Conservation (phyloP, 129 eudicot genomes). For the Smallanthus sonchifolius region DNA sequence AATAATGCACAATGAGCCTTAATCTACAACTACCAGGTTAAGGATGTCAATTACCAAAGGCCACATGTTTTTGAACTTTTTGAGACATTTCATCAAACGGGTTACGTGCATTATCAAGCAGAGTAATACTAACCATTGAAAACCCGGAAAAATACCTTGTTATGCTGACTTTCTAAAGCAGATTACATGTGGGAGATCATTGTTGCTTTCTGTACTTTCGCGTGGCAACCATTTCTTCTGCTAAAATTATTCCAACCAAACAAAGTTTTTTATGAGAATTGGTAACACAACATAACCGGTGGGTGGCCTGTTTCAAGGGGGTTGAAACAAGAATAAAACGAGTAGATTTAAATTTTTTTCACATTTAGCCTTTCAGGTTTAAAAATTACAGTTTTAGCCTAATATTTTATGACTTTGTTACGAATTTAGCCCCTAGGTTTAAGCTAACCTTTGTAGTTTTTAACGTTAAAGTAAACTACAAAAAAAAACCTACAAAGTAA, state of each 20-base stretch:
- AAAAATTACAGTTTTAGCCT: no score
- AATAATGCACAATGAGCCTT: neutral
- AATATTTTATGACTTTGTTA: no score
- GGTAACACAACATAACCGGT: neutral
- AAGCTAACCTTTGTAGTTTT: no score
- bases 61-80: neutral
- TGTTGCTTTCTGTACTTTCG: neutral
- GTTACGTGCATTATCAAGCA: constrained; percentile 2
- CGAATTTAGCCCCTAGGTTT: no score
- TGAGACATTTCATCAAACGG: constrained; percentile 16
- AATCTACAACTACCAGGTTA: neutral
- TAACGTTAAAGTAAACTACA: no score
- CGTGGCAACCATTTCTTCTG: neutral
- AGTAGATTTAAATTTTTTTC: no score
- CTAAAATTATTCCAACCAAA: neutral
- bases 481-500: no score
- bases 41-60: neutral
- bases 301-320: no score
- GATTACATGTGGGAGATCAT: neutral
- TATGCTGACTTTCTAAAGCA: neutral
- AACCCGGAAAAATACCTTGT: constrained; percentile 8
- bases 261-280: neutral
- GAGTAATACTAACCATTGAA: neutral
- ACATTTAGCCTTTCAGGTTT: no score
- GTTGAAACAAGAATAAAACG: no score